A percentile compares a stretch with the other conserved stretches of the same genome.
Conservation (phyloP, 768 basidiomycete genomes). For the Pleurotus pulmonarius region DNA sequence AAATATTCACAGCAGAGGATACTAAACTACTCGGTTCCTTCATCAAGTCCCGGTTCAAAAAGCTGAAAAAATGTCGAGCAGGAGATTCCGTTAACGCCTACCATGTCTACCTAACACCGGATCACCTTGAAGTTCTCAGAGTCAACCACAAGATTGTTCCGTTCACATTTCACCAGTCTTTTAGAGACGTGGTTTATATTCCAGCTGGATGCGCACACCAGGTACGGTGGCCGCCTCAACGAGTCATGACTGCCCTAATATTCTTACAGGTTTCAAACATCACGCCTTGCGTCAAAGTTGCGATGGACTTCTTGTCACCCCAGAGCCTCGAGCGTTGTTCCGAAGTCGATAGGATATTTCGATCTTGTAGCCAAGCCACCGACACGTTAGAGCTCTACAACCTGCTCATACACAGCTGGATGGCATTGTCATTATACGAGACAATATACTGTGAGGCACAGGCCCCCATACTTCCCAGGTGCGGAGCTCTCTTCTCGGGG, state of each 20-base stretch:
- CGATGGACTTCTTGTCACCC: slow-evolving; percentile 5
- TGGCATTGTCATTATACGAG: neutral
- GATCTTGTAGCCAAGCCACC: neutral
- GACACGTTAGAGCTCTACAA: neutral
- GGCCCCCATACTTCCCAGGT: no score
- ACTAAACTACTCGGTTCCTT: slow-evolving; percentile 53
- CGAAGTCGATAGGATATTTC: neutral
- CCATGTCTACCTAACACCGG: slow-evolving; percentile 15
- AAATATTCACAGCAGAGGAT: slow-evolving; percentile 60
- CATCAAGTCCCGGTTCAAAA: slow-evolving; percentile 26
- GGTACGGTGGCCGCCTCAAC: slow-evolving; percentile 31
- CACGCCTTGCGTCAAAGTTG: slow-evolving; percentile 6
- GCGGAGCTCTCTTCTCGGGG: no score
- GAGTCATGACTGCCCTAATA: neutral
- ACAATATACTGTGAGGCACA: no score
- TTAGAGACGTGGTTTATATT: slow-evolving; percentile 74
- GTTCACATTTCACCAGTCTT: slow-evolving; percentile 61
- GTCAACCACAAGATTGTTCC: slow-evolving; percentile 52
- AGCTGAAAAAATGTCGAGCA: neutral
- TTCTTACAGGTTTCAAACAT: slow-evolving; percentile 6
- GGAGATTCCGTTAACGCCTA: slow-evolving; percentile 7
- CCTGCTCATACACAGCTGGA: slow-evolving; percentile 7
- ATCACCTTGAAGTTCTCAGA: slow-evolving; percentile 48
- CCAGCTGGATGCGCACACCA: slow-evolving; percentile 71
- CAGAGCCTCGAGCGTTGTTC: neutral